Evolutionary conservation across 2,329 filamentous ascomycete genomes (phyloP), one percentile per base, ranked within the genome.

Genomic region (Sclerotinia trifoliorum): DNA sequence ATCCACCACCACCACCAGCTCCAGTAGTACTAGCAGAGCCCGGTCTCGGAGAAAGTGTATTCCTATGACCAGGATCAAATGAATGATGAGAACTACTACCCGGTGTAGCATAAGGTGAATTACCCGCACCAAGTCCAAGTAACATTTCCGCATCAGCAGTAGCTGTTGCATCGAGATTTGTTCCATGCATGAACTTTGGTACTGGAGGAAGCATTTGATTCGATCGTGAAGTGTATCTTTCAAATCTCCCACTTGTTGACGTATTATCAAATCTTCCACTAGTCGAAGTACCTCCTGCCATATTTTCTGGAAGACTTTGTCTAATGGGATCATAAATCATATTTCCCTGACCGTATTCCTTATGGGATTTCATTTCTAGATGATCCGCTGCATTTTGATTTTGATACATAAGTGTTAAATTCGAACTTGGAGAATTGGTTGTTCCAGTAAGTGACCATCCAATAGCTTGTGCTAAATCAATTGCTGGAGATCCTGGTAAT

Each of bases 381-480:
- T 68, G 64, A 35, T 71, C 67, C 13, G 72, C 71, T 11, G 71
- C 71, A 51, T 63, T 73, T 56, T 71, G 71, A 44, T 71, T 74
- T 70, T 76, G 75, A 76, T 93, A 96, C 76, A 96, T 86, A 67
- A 94, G 85, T 0, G 92, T 94, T 5, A 96, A 81, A 75, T 92
- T 95, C 0, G 92, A 93, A 71, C 88, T 93, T 1, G 92, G 90
- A 4, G 92, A 95, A 75, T 96, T 93, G 66, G 92, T 93, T 1
- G 90, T 94, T 19, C 93, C 93, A 0, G 93, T 93, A n/a, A 96
- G 80, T 10, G 92, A 93, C 90, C 91, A 96, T 1, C 92, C 93
- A 69, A 96, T 92, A 0, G 87, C 85, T 84, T 70, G 66, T 21
- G 81, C 82, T 11, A 81, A 80, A 51, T 81, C 80, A 63, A 82